Percentiles rank a stretch among this genome's conserved stretches.
Evolutionary conservation across 495 filamentous ascomycete genomes (phyloP).

Genomic region (Astrothelium macrocarpum): DNA sequence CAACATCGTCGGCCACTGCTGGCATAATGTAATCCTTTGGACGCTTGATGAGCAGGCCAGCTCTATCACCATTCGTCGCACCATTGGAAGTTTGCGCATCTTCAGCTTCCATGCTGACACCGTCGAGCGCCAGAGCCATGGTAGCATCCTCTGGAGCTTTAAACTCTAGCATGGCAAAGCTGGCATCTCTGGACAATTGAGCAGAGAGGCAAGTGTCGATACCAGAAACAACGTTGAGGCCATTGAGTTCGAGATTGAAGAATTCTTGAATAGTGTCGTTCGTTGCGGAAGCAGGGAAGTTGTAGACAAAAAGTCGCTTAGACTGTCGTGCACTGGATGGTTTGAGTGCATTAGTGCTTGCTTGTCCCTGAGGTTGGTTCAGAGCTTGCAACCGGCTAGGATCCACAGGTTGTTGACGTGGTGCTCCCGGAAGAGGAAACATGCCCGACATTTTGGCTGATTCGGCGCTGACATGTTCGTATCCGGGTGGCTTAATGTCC

Average conservation of each 20-base stretch:
- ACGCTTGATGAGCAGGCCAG: conserved; percentile 70
- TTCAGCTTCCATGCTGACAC: conserved; percentile 71
- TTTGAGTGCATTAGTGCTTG: conserved; percentile 70
- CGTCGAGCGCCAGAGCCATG: conserved; percentile 80
- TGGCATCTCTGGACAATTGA: conserved; percentile 65
- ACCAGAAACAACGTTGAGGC: conserved; percentile 76
- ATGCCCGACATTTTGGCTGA: conserved; percentile 98
- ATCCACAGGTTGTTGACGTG: conserved; percentile 93
- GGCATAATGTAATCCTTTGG: conserved; percentile 98
- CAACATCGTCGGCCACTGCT: conserved; percentile 61
- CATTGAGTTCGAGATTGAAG: conserved; percentile 94
- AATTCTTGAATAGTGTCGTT: conserved; percentile 69
- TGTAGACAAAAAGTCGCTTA: conserved; percentile 80
- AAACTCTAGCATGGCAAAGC: conserved; percentile 86
- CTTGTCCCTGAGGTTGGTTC: conserved; percentile 66
- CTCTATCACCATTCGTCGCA: conserved; percentile 41
- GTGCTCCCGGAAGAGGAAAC: conserved; percentile 95
- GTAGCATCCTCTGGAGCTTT: conserved; percentile 80
- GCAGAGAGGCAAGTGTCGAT: conserved; percentile 80
- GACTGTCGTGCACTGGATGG: conserved; percentile 86
- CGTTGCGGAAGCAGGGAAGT: conserved; percentile 58
- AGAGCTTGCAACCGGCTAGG: conserved; percentile 89
- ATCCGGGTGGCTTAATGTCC: conserved; percentile 98
- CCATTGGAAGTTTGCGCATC: conserved; percentile 42
- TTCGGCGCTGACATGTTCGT: conserved; percentile 97